Percentiles rank a stretch among this genome's conserved stretches.
phyloP scores from a whole-genome alignment of 768 basidiomycete genomes.

The Chalciporus sphaerocephalus region DNA sequence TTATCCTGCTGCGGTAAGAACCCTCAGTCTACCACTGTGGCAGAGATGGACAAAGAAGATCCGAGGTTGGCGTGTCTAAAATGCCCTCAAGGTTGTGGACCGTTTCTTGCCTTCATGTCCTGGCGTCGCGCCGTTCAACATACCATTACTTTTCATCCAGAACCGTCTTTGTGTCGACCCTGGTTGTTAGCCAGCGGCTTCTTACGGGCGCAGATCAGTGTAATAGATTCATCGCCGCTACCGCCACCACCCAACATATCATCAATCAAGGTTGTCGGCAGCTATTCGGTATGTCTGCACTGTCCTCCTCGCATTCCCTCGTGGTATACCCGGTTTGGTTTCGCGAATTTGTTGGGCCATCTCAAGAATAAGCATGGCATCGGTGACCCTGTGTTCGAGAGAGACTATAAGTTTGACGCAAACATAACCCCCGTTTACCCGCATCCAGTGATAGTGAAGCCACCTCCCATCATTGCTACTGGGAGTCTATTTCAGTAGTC shows the following conservation, averaged over 20 bases:
- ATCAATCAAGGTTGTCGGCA: conserved; percentile 5
- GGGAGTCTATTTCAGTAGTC: too few relatives aligned
- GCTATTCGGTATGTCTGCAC: conserved; percentile 22
- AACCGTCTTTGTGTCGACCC: conserved; percentile 1
- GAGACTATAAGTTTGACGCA: conserved; percentile 18
- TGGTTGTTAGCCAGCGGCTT: conserved; percentile 7
- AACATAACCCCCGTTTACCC: conserved; percentile 19
- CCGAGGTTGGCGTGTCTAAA: conserved; percentile 15
- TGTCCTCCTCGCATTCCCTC: conserved; percentile 28
- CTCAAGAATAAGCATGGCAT: conserved; percentile 18
- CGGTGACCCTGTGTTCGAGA: conserved; percentile 11
- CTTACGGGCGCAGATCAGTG: background rate
- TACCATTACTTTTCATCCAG: conserved; percentile 10
- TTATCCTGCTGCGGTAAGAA: conserved; percentile 21
- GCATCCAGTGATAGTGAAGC: conserved; percentile 4
- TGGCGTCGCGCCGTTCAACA: conserved; percentile 28
- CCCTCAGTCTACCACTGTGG: conserved; percentile 17
- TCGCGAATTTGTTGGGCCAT: conserved; percentile 13
- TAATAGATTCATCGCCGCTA: background rate
- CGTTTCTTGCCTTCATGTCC: conserved; percentile 10
- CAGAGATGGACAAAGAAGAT: conserved; percentile 26
- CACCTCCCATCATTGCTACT: background rate
- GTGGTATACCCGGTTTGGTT: conserved; percentile 22
- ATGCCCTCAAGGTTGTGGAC: conserved; percentile 11
- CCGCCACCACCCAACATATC: background rate